phyloP scores from a whole-genome alignment of 805 yeast species.

The Yamadazyma nakazawae region DNA sequence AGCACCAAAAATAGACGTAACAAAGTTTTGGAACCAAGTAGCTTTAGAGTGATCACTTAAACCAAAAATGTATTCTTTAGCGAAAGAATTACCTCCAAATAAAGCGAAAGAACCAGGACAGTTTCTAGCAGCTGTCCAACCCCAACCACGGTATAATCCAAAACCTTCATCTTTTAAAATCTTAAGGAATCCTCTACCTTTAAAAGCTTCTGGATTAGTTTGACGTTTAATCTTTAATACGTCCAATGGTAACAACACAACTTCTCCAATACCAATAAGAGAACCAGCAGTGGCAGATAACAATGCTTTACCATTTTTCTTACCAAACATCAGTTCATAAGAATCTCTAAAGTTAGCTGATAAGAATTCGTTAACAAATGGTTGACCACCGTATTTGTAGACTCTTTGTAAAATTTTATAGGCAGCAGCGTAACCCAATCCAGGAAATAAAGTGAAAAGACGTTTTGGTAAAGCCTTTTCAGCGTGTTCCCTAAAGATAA shows the following conservation, averaged over 20 bases:
- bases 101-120: conserved; percentile 98
- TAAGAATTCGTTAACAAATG: conserved; percentile 92
- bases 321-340: conserved; percentile 79
- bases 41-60: conserved; percentile 85
- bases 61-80: conserved; percentile 91
- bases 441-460: conserved; percentile 87
- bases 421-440: conserved; percentile 96
- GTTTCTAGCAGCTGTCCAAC: conserved; percentile 99
- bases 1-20: conserved; percentile 94
- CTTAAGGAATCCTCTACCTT: conserved; percentile 92
- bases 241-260: conserved; percentile 90
- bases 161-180: conserved; percentile 89
- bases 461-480: conserved; percentile 66
- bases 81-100: conserved; percentile 98
- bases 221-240: conserved; percentile 97
- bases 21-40: conserved; percentile 91
- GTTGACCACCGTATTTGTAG: conserved; percentile 99
- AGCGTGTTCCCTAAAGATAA: conserved; percentile 83
- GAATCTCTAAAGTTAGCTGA: conserved; percentile 64
- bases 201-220: conserved; percentile 99
- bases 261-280: conserved; percentile 95
- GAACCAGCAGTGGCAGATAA: conserved; percentile 98
- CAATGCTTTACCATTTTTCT: conserved; percentile 95
- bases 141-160: conserved; percentile 96
- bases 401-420: conserved; percentile 96